These are phyloP conservation scores for Pythium volutum DNA, from an alignment of 352 stramenopile species.

Conservation along the genomic window DNA sequence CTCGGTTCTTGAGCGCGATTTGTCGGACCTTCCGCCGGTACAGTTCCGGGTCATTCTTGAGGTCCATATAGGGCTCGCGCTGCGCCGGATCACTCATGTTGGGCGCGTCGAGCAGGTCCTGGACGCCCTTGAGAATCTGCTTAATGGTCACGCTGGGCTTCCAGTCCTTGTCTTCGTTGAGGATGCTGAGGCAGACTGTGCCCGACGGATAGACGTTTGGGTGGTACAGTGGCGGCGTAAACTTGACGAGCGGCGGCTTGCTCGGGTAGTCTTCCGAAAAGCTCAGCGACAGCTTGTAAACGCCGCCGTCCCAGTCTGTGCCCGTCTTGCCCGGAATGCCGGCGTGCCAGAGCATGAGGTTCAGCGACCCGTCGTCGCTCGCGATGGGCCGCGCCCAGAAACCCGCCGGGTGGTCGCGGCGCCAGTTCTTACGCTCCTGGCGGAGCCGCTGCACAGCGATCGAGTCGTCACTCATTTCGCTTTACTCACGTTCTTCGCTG, in stretches of 20 bases:
- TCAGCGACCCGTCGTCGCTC: constrained; percentile 93
- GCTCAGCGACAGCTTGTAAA: constrained; percentile 96
- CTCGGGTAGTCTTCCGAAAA: constrained; percentile 98
- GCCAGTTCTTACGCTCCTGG: constrained; percentile 94
- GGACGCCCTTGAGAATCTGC: constrained; percentile 98
- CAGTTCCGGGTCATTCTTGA: constrained; percentile 88
- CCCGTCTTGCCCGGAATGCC: constrained; percentile 94
- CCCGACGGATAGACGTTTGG: constrained; percentile 96
- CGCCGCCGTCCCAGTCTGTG: constrained; percentile 96
- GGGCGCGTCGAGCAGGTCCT: constrained; percentile 85
- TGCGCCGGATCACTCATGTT: constrained; percentile 89
- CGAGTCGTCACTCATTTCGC: constrained; percentile 76
- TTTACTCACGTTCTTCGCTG: not conserved
- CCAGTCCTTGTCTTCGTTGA: constrained; percentile 99
- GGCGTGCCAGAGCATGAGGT: constrained; percentile 97
- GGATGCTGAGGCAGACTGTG: constrained; percentile 97
- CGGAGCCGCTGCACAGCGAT: constrained; percentile 89
- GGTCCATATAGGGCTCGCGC: constrained; percentile 84
- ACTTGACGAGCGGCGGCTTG: constrained; percentile 98
- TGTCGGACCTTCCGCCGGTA: constrained; percentile 86
- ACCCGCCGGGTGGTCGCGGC: constrained; percentile 92
- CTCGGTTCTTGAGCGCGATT: constrained; percentile 82
- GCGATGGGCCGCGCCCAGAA: constrained; percentile 95
- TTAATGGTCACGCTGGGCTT: constrained; percentile 97
- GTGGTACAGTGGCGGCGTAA: constrained; percentile 97